Base-by-base conservation (phyloP, 805 yeast genomes). In the Ogataea kodamae region DNA sequence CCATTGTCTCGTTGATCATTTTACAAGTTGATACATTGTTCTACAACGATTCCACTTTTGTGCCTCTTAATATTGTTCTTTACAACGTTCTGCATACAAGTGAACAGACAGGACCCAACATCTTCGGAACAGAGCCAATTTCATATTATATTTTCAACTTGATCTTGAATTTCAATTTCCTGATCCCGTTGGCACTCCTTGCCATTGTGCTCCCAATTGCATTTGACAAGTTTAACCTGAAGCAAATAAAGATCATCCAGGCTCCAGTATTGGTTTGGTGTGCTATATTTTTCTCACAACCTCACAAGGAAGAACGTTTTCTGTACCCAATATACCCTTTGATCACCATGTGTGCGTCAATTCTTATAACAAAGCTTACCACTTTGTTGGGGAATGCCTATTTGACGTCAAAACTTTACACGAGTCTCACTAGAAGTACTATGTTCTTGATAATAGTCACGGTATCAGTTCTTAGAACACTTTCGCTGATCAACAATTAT, bases 261-360 rank as follows among this genome's bases (percentile, higher is more conserved):
- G 37, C 64, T 0, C 89, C 92, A 1, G 48, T 83, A 16, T 30
- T 70, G 2, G 22, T 83, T 0, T 90, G 97, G 97, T 50, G 70
- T 10, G 60, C 56, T 0, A 69, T 87, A 3, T 86, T 90, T 52
- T 65, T 68, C 40, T 40, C 62, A 5, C 96, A 88, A 50, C 92
- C 96, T 4, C 97, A 89, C 55, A 89, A 89, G 55, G 97, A 89
- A 54, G 97, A 90, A 57, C 68, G 97, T 41, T 90, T 90, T 54
- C 56, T 90, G 45, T 90, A 87, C 49, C 95, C 95, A 10, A 68
- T 85, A 0, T 90, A 89, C 54, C 81, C 88, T 9, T 64, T 81
- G 32, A 66, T 90, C 14, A 60, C 75, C 3, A 45, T 84, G 13
- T 67, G 76, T 27, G 88, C 86, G 3, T 74, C 90, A 0, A 47